Base-by-base conservation (phyloP, 768 basidiomycete genomes). In the Inosperma sp. region DNA sequence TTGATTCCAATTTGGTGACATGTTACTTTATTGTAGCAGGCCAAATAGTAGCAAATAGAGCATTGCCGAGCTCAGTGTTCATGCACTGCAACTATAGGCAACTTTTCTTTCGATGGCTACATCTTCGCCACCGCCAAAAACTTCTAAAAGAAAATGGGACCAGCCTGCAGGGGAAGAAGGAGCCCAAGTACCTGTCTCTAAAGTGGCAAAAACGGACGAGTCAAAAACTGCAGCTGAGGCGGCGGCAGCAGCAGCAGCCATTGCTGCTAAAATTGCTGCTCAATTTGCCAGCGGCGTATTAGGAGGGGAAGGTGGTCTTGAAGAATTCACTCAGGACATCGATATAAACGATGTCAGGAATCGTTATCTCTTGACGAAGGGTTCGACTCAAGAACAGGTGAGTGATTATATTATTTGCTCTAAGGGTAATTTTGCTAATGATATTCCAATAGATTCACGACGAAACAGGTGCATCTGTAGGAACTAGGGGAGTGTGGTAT, bases 281-380 rank as follows among this genome's bases (percentile, higher is more conserved):
- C 88, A 91, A 61, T 88, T 91, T 48, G 77, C 77, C 34, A 72
- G 69, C 64, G 58, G 75, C 54, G 53, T 73, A 61, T 47, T 74
- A 59, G 65, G 68, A 62, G 62, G 74, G 69, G 73, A 58, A 19
- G 76, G 75, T 56, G 88, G 90, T 42, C 88, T 90, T 58, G 88
- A 77, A 35, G 89, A 88, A 39, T 97, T 84, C 59, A 85, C 82
- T 10, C 80, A 89, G 57, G 91, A 96, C 62, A 94, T 97, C 49
- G 95, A 97, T 66, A 96, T 98, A 67, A 97, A 98, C 65, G 94
- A 98, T 68, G 75, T 93, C 42, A 75, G 94, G 65, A 98, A 98
- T 69, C 78, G 95, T 57, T 98, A 97, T 68, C 72, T 98, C 65
- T 72, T 98, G 61, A 97, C 94, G 40, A 95, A 91, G 66, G 91